Conservation (phyloP, 768 basidiomycete species). For the Mycena filopes region DNA sequence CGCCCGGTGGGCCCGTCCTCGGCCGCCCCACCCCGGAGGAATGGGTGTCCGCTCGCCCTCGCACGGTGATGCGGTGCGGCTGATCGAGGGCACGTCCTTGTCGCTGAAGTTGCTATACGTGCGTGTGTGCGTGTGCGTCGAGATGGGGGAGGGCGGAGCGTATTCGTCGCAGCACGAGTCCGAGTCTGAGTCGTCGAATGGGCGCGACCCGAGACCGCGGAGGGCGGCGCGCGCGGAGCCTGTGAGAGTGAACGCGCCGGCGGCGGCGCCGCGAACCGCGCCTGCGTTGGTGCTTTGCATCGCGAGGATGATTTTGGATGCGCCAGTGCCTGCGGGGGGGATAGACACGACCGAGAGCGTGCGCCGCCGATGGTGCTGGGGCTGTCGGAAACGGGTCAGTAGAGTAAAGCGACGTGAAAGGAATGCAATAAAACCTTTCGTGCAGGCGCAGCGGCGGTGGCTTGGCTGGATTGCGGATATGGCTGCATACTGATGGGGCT, state of each 20-base stretch:
- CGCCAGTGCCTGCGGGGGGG: neutral
- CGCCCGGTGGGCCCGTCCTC: neutral
- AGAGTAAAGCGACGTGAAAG: neutral
- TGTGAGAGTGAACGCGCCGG: conserved; percentile 32
- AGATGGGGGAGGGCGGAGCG: neutral
- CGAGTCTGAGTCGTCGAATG: conserved; percentile 3
- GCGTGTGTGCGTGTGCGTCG: neutral
- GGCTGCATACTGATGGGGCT: neutral
- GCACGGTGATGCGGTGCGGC: conserved; percentile 29
- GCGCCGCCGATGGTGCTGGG: conserved; percentile 16
- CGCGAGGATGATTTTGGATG: conserved; percentile 20
- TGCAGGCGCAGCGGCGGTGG: neutral
- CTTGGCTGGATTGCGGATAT: neutral
- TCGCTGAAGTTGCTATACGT: conserved; percentile 11
- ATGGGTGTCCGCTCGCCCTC: conserved; percentile 19
- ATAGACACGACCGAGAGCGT: conserved; percentile 22
- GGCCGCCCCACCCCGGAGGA: conserved; percentile 20
- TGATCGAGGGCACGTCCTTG: conserved; percentile 27
- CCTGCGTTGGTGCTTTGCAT: conserved; percentile 9
- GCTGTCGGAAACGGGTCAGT: conserved; percentile 1
- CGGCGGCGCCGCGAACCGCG: conserved; percentile 11
- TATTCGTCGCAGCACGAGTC: neutral
- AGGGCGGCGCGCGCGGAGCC: conserved; percentile 29
- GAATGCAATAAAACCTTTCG: neutral
- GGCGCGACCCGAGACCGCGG: neutral